Base-by-base conservation (phyloP, 495 filamentous ascomycete genomes). In the Penicillium lividum region DNA sequence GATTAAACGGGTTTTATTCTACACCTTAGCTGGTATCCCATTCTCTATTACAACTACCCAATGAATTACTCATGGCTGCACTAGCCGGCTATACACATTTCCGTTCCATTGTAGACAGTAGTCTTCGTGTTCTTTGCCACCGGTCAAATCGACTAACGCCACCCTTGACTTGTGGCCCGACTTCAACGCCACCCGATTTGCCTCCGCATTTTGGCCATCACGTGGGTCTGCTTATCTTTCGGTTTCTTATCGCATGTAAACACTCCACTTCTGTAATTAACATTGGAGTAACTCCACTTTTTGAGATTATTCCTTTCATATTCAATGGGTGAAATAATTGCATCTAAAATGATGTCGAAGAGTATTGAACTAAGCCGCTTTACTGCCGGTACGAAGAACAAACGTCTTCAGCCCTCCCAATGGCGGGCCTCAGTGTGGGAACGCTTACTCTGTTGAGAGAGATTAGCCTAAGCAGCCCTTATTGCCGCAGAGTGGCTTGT, bases 1-100 rank as follows among this genome's bases (percentile, higher is more conserved):
- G 15, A 16, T 40, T 40, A 40, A 50, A 66, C 66, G 63, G 67
- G 68, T 68, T 70, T 71, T 67, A 57, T 69, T 70, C 68, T 66
- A 57, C 61, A 47, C 61, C 53, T 42, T 52, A 54, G 38, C 57
- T 57, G 13, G 54, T 31, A 29, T 40, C 51, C 63, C 44, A 52
- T 53, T 53, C 36, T 65, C 46, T 57, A 49, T 38, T 51, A 22
- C 22, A 22, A 22, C 22, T 22, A 61, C 45, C 57, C 55, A 49
- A 63, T 54, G 50, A 63, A 66, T 61, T 62, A 40, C 58, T 18
- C 28, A 29, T 53, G 53, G 53, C 56, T 36, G 8, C n/a, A 54
- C 18, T 57, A 45, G 64, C 64, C 46, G 33, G 43, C 8, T 49
- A 36, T 47, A 22, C 25, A 25, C 46, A 8, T 13, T 29, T 49